A percentile compares a stretch with the other conserved stretches of the same genome.
phyloP scores from a whole-genome alignment of 768 basidiomycete species.

The Rhodotorula toruloides region DNA sequence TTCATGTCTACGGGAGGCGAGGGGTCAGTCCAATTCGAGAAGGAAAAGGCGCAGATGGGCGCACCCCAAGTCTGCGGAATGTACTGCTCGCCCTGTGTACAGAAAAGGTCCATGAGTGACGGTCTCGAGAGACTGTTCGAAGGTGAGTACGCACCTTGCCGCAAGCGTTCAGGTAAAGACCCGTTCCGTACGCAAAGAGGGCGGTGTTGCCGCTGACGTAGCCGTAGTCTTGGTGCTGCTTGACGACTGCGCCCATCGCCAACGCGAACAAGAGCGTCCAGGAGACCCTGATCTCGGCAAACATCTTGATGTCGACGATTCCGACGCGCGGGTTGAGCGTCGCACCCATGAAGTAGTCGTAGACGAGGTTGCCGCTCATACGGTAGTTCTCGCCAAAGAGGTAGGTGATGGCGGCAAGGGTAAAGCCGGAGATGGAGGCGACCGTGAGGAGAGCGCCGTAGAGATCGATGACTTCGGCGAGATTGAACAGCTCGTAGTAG shows the following conservation, averaged over 20 bases:
- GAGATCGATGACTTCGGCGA: constrained; percentile 91
- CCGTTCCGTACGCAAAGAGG: constrained; percentile 91
- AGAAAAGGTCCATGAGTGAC: neutral
- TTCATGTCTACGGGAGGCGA: constrained; percentile 58
- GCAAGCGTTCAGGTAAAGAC: constrained; percentile 96
- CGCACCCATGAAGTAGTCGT: constrained; percentile 83
- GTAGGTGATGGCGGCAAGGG: constrained; percentile 69
- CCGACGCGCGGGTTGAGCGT: constrained; percentile 88
- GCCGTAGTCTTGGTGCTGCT: constrained; percentile 88
- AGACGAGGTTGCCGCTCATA: constrained; percentile 91
- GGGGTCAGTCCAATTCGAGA: neutral
- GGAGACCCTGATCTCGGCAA: constrained; percentile 65
- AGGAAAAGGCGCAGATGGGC: neutral
- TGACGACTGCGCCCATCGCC: constrained; percentile 83
- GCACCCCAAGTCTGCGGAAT: constrained; percentile 92
- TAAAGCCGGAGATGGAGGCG: constrained; percentile 84
- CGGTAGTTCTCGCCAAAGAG: constrained; percentile 76
- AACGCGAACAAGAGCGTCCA: constrained; percentile 96
- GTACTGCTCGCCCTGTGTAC: constrained; percentile 59
- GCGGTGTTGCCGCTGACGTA: constrained; percentile 94
- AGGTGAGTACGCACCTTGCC: neutral
- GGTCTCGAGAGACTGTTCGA: constrained; percentile 14
- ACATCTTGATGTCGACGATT: constrained; percentile 93
- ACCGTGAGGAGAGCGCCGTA: constrained; percentile 95
- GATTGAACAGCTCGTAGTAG: constrained; percentile 75